Base-by-base conservation (phyloP, 2,329 filamentous ascomycete species). In the Monilinia aucupariae region DNA sequence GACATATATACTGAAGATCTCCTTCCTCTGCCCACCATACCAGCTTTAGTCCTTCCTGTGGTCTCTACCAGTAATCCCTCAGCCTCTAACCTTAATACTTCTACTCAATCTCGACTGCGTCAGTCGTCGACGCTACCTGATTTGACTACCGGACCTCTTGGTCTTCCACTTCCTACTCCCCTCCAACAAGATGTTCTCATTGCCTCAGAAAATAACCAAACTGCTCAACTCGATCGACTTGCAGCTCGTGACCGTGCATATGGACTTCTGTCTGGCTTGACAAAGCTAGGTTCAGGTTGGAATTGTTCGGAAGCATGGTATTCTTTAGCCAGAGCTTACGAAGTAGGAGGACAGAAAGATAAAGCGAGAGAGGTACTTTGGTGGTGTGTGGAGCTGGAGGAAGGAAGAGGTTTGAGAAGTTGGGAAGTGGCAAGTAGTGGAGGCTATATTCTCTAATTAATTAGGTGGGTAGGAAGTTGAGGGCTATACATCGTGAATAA, bases 381-480 rank as follows among this genome's bases (percentile, higher is more conserved):
- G 94, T 97, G 93, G 92, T 96, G 92, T 70, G 90, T 99, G 15
- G 92, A 97, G 76, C 80, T 99, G 37, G 94, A 97, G 74, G 93
- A 99, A 74, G 86, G 85, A 9, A 85, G 85, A 67, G 91, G 88
- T 0, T 83, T 96, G 54, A 85, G 94, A 63, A 82, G 84, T 64
- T 97, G 93, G 94, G 81, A 91, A 34, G 86, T 84, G 4, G 80
- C 81, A 56, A 85, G 86, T 25, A 82, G 88, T 55, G n/a, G 81
- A 80, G 51, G 85, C 84, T 64, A 64, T 64, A 32, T 61, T 43
- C 41, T 64, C 20, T 64, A 30, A 39, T 47, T 50, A 27, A 51
- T 45, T 55, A 30, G n/a, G 27, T 30, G 49, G 47, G 13, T 39
- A 20, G 7, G 27, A 15, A 25, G 17, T 12, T 47, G 27, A n/a